phyloP scores from a whole-genome alignment of 495 filamentous ascomycete genomes.

The Aspergillus sclerotiicarbonarius region DNA sequence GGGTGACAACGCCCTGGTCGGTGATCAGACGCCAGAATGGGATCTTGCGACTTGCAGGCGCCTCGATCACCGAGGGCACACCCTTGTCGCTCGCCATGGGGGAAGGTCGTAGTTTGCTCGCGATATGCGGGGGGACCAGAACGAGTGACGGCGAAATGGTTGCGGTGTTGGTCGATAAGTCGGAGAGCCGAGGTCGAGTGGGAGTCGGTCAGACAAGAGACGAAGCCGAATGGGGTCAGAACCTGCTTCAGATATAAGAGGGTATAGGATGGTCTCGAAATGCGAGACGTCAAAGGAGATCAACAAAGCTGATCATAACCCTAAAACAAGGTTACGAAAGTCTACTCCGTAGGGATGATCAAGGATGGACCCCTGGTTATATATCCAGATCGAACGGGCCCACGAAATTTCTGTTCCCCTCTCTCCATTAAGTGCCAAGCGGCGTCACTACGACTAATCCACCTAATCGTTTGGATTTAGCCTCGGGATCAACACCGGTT shows the following conservation, averaged over 20 bases:
- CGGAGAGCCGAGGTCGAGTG: background rate
- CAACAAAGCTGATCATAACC: background rate
- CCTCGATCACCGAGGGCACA: constrained; percentile 31
- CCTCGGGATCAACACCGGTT: background rate
- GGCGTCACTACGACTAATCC: background rate
- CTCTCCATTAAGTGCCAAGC: background rate
- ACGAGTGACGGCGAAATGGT: no score
- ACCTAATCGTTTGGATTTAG: background rate
- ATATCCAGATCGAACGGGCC: background rate
- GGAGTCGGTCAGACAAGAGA: background rate
- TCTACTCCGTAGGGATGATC: background rate
- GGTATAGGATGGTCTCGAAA: background rate
- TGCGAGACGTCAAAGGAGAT: background rate
- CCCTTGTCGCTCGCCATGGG: constrained; percentile 32
- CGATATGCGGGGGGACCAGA: no score
- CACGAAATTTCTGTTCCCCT: constrained; percentile 1
- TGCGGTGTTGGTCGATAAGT: background rate
- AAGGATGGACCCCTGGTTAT: background rate
- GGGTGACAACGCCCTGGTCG: constrained; percentile 55
- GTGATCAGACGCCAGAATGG: constrained; percentile 45
- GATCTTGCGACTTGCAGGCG: constrained; percentile 34
- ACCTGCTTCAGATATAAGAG: background rate
- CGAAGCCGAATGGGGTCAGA: background rate
- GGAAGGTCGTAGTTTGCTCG: constrained; percentile 2
- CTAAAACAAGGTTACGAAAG: background rate